These are phyloP conservation scores for Peronospora belbahrii DNA, from an alignment of 352 stramenopile genomes.

Conservation along the genomic window DNA sequence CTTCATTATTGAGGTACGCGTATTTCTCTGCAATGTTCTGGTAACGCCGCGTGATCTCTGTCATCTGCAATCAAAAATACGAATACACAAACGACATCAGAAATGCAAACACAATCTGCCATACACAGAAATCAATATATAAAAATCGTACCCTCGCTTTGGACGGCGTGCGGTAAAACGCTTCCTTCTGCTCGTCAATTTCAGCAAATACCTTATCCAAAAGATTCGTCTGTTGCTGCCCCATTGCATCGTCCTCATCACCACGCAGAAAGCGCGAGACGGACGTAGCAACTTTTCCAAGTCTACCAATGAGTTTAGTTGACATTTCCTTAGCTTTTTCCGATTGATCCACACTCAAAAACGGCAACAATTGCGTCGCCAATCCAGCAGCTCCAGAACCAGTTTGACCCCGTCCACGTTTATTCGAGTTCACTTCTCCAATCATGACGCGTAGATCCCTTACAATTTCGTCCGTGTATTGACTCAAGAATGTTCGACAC, in stretches of 20 bases:
- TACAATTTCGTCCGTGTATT: slow-evolving; percentile 64
- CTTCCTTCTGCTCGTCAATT: slow-evolving; percentile 46
- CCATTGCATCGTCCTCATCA: slow-evolving; percentile 46
- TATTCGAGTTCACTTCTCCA: slow-evolving; percentile 22
- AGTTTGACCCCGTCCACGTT: slow-evolving; percentile 33
- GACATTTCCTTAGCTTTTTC: slow-evolving; percentile 77
- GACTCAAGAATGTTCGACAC: slow-evolving; percentile 66
- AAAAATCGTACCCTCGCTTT: slow-evolving; percentile 39
- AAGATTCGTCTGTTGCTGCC: slow-evolving; percentile 26
- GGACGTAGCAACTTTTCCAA: slow-evolving; percentile 58
- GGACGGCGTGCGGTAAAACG: slow-evolving; percentile 65
- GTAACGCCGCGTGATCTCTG: slow-evolving; percentile 66
- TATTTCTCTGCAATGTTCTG: slow-evolving; percentile 65
- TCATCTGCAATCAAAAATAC: slow-evolving; percentile 37
- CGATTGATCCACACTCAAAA: slow-evolving; percentile 56
- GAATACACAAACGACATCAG: not conserved
- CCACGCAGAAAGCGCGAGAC: slow-evolving; percentile 53
- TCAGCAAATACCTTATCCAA: slow-evolving; percentile 38
- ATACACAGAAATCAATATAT: not conserved
- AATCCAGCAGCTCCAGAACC: slow-evolving; percentile 1
- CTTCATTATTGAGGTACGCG: slow-evolving; percentile 46
- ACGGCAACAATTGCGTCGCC: slow-evolving; percentile 50
- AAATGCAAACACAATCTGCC: not conserved
- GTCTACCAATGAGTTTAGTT: slow-evolving; percentile 70
- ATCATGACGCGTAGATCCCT: slow-evolving; percentile 63